Conservation (phyloP, 768 basidiomycete species). For the Chalciporus piperatus region DNA sequence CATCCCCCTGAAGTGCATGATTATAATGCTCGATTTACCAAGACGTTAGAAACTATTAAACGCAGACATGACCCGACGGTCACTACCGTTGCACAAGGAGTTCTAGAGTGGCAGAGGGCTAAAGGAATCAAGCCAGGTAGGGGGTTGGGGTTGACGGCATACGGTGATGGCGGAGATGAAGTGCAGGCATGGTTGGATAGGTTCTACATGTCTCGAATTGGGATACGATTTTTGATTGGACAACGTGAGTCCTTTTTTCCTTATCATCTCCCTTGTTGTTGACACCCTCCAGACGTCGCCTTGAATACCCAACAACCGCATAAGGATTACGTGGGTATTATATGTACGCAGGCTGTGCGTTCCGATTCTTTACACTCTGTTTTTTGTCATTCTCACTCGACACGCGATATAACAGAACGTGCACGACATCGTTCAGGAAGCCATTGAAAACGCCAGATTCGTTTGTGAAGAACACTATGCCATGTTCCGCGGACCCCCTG, state of each 20-base stretch:
- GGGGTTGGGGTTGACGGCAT: constrained; percentile 24
- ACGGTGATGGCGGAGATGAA: constrained; percentile 73
- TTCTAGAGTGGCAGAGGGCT: constrained; percentile 89
- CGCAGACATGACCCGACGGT: constrained; percentile 95
- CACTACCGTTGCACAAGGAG: constrained; percentile 93
- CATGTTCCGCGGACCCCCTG: constrained; percentile 94
- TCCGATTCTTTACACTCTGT: neutral
- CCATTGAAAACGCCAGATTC: constrained; percentile 94
- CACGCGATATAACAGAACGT: constrained; percentile 57
- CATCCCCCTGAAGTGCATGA: constrained; percentile 95
- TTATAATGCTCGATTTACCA: constrained; percentile 91
- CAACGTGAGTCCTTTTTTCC: constrained; percentile 61
- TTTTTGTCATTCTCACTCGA: neutral
- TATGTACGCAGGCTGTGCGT: constrained; percentile 86
- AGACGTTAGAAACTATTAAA: constrained; percentile 84
- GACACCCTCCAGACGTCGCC: constrained; percentile 64
- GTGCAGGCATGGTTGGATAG: constrained; percentile 96
- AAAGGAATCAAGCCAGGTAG: constrained; percentile 29
- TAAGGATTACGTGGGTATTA: constrained; percentile 92
- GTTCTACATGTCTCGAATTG: constrained; percentile 94
- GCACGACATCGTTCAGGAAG: constrained; percentile 94
- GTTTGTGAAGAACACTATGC: constrained; percentile 96
- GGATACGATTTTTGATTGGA: constrained; percentile 94
- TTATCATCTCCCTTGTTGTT: neutral
- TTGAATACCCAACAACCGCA: constrained; percentile 91